A percentile compares a stretch with the other conserved stretches of the same genome.
These are phyloP conservation scores for Lipomyces japonicus DNA, from an alignment of 805 yeast species.

Conservation along the genomic window DNA sequence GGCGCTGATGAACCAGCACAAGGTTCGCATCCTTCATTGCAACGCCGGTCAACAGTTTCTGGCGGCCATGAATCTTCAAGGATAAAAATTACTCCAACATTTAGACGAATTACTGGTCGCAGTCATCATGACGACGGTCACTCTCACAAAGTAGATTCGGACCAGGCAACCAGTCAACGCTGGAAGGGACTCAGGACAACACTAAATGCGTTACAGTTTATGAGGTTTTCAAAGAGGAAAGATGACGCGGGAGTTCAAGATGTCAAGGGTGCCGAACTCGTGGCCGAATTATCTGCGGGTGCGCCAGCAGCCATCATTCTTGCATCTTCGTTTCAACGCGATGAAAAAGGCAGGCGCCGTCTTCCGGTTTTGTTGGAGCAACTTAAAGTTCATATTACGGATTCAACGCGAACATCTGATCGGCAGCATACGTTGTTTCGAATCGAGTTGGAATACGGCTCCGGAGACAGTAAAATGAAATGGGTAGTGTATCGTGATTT, in stretches of 20 bases:
- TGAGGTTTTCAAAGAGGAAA: conserved; percentile 25
- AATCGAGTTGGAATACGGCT: conserved; percentile 85
- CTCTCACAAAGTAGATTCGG: no score
- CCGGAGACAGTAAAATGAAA: conserved; percentile 68
- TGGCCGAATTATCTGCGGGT: conserved; percentile 58
- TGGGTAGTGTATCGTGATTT: conserved; percentile 77
- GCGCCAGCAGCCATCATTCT: conserved; percentile 71
- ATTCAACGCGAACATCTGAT: conserved; percentile 37
- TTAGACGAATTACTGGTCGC: no score
- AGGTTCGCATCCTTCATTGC: no score
- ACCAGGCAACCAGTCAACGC: conserved; percentile 9
- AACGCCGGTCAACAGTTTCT: no score
- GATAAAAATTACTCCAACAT: no score
- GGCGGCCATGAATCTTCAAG: no score
- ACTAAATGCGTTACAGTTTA: conserved; percentile 12
- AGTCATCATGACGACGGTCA: no score
- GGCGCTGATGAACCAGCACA: background rate
- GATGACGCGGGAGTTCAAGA: conserved; percentile 23
- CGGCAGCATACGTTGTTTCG: conserved; percentile 47
- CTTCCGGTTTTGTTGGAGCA: conserved; percentile 79
- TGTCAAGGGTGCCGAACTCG: conserved; percentile 38
- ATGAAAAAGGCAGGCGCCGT: conserved; percentile 54
- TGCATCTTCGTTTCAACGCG: conserved; percentile 69
- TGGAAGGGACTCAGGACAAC: conserved; percentile 22
- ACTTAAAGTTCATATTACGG: conserved; percentile 58